Conservation (phyloP, 2,329 filamentous ascomycete genomes). For the Curvularia hawaiiensis region DNA sequence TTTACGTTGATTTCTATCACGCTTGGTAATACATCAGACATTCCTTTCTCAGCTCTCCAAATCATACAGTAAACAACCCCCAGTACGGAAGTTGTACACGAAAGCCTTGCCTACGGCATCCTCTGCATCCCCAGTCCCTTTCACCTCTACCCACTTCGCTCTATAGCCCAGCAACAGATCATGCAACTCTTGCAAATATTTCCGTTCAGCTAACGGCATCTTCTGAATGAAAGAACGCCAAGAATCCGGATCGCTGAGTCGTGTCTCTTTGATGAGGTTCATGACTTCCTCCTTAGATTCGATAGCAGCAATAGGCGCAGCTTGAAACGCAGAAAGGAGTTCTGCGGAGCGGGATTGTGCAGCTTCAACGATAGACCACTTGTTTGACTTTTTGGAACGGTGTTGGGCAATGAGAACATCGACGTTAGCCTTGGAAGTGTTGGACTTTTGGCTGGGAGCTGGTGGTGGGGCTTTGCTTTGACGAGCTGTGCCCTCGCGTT, state of each 20-base stretch:
- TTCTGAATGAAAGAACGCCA: slow-evolving; percentile 83
- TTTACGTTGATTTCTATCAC: neutral
- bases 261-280: slow-evolving; percentile 74
- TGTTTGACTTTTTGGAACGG: slow-evolving; percentile 89
- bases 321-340: slow-evolving; percentile 72
- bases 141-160: slow-evolving; percentile 58
- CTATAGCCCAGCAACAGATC: slow-evolving; percentile 72
- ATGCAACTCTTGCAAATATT: slow-evolving; percentile 83
- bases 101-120: slow-evolving; percentile 71
- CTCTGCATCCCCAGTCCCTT: slow-evolving; percentile 46
- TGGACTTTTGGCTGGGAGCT: slow-evolving; percentile 24
- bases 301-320: slow-evolving; percentile 83
- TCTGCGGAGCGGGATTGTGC: slow-evolving; percentile 62
- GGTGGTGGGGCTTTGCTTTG: slow-evolving; percentile 27
- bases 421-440: slow-evolving; percentile 64
- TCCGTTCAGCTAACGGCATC: slow-evolving; percentile 75
- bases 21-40: neutral
- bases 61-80: slow-evolving; percentile 85
- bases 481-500: slow-evolving; percentile 57
- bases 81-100: slow-evolving; percentile 89
- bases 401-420: slow-evolving; percentile 83
- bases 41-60: slow-evolving; percentile 53
- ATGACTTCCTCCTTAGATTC: slow-evolving; percentile 86
- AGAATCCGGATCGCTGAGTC: slow-evolving; percentile 77
- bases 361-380: slow-evolving; percentile 83